These are phyloP conservation scores for Aureobasidium sp. DNA, from an alignment of 2,329 filamentous ascomycete species.

Conservation along the genomic window DNA sequence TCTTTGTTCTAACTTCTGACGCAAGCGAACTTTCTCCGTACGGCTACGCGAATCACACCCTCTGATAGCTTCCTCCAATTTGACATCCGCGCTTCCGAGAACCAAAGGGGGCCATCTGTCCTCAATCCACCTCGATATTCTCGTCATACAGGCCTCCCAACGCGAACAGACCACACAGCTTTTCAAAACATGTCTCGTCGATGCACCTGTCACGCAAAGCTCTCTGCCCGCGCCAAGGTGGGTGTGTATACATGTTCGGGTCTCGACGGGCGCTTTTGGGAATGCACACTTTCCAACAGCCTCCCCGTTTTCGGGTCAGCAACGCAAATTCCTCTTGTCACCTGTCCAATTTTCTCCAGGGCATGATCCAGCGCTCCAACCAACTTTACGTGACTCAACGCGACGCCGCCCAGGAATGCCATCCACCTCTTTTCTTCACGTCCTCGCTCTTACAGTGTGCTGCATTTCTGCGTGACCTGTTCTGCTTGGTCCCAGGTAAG, in stretches of 20 bases:
- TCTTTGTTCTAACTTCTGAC: constrained; percentile 12
- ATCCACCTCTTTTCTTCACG: constrained; percentile 1
- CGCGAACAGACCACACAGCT: background rate
- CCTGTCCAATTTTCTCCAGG: background rate
- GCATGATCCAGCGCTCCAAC: constrained; percentile 1
- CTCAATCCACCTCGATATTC: constrained; percentile 1
- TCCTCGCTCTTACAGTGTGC: constrained; percentile 3
- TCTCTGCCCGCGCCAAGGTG: background rate
- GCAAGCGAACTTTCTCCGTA: constrained; percentile 13
- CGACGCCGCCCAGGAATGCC: constrained; percentile 13
- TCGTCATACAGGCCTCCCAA: background rate
- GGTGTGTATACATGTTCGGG: constrained; percentile 1
- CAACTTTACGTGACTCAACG: constrained; percentile 9
- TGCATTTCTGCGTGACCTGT: constrained; percentile 13
- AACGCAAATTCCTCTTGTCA: constrained; percentile 7
- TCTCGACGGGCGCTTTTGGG: background rate
- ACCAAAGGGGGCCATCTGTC: constrained; percentile 4
- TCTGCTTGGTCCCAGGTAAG: constrained; percentile 8
- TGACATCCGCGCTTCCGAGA: constrained; percentile 14
- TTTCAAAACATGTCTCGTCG: background rate
- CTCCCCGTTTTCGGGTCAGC: constrained; percentile 10
- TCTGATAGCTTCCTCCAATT: constrained; percentile 7
- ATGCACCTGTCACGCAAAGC: background rate
- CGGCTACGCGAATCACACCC: constrained; percentile 5
- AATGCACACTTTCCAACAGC: constrained; percentile 3